Evolutionary conservation across 371 early-diverging fungal genomes (phyloP), one percentile per base, ranked within the genome.

Genomic region (Apophysomyces sp.): DNA sequence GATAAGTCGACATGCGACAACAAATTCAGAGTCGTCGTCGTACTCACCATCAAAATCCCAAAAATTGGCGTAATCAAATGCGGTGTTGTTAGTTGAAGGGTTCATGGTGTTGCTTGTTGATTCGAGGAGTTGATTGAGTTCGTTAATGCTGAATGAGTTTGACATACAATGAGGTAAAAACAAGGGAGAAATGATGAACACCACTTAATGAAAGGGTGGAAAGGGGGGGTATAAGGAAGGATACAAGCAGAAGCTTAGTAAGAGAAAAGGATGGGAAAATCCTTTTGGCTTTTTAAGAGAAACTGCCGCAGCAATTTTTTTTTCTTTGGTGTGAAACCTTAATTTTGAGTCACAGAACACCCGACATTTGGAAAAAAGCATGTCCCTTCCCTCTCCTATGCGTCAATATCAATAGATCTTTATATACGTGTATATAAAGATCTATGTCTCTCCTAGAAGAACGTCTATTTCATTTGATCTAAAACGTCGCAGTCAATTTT

Each of bases 1-100:
- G 34, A 62, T 67, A 54, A 67, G 59, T 60, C 57, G 55, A 60
- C 60, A 65, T 27, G 66, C 61, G 34, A 44, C 34, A n/a, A 65
- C 29, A 52, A 60, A 60, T 32, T 65, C 61, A 11, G 61, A 60
- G 6, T 53, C 36, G 12, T 36, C 32, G 60, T 28, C 52, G 27
- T 30, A 65, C 66, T 65, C 66, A 65, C 66, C 66, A 65, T 56
- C 52, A 30, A 29, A 60, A 44, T 44, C 49, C 49, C 49, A 44
- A 21, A 44, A 44, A 44, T 44, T 44, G 2, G 21, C 21, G 21
- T 44, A 44, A 44, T 44, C 49, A 16, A 44, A 44, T 21, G 21
- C 24, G 11, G 21, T 44, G 11, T 44, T 44, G 8, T 44, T 41
- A 16, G 1, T 13, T 15, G 41, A 21, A 44, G 49, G 21, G 21